Evolutionary conservation across 1,284 basidiomycete species (phyloP), one percentile per base, ranked within the genome.

Genomic region (Cutaneotrichosporon mucoides): DNA sequence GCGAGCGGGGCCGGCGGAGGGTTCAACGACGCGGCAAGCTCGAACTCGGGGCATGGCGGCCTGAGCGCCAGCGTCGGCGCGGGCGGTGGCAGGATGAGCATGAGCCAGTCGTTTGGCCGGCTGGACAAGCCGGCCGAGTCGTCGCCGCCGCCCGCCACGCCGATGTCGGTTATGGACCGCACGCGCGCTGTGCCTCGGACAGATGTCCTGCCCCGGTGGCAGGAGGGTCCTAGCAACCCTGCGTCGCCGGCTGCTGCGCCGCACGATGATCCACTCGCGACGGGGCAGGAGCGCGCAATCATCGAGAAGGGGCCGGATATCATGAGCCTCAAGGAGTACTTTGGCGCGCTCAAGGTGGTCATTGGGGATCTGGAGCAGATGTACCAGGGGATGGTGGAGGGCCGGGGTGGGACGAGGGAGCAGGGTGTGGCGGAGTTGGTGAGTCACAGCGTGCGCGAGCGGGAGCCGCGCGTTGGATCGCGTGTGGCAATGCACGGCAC

Each of bases 291-390:
- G 57, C 68, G 68, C 5, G 70, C 67, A 0, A 57, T 76, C 2
- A 45, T 76, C 10, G 62, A 63, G 0, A 56, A 73, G 6, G 73
- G 71, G 24, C 73, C 73, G 5, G 73, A 75, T 56, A 70, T 72
- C 40, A 72, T 73, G 71, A 61, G 66, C 36, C 55, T 76, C 9
- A 62, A 65, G 24, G 76, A 76, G 52, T 77, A 72, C 59, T 73
- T 70, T 45, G 61, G 46, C 6, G 76, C 77, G 8, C 54, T 79
- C 48, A 70, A 75, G 59, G 64, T 68, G 4, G 70, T 77, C 3
- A 60, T 73, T 2, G 66, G 55, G 10, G 77, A 79, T 64, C 63
- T 79, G 12, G 77, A 79, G 62, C 60, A 73, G 48, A 72, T 79
- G 71, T 67, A 66, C 59, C 73, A 69, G 55, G 75, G 74, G 1